Percentiles rank a stretch among this genome's conserved stretches.
phyloP scores from a whole-genome alignment of 768 basidiomycete species.

The Heimioporus sp. region DNA sequence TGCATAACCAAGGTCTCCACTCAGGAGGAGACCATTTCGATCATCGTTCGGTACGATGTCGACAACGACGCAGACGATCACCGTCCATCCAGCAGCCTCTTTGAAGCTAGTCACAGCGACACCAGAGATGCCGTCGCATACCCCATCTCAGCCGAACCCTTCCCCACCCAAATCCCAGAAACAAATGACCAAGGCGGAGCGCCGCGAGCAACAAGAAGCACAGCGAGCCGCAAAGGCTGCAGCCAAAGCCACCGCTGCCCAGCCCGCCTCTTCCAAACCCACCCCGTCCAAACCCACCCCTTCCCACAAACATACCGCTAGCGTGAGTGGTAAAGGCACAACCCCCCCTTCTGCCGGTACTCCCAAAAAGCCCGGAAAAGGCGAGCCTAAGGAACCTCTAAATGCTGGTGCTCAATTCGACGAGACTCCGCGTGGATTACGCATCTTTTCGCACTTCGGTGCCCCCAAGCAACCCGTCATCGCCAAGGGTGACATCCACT shows the following conservation, averaged over 20 bases:
- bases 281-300: slow-evolving; percentile 24
- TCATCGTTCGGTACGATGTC: slow-evolving; percentile 14
- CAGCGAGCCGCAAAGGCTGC: slow-evolving; percentile 76
- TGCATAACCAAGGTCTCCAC: too few relatives aligned
- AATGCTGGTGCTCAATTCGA: slow-evolving; percentile 32
- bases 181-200: slow-evolving; percentile 76
- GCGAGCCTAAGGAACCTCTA: slow-evolving; percentile 25
- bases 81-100: slow-evolving; percentile 4
- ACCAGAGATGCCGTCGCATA: slow-evolving; percentile 3
- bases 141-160: slow-evolving; percentile 7
- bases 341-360: slow-evolving; percentile 10
- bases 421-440: slow-evolving; percentile 54
- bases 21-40: background rate
- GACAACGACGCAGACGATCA: slow-evolving; percentile 23
- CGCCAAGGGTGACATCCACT: slow-evolving; percentile 87
- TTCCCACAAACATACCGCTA: slow-evolving; percentile 24
- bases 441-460: slow-evolving; percentile 87
- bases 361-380: slow-evolving; percentile 23
- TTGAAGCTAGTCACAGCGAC: slow-evolving; percentile 16
- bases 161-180: slow-evolving; percentile 50
- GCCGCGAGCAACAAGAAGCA: slow-evolving; percentile 74
- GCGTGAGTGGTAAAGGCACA: slow-evolving; percentile 20
- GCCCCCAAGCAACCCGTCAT: slow-evolving; percentile 54
- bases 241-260: slow-evolving; percentile 35
- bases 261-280: slow-evolving; percentile 22